Base-by-base conservation (phyloP, 768 basidiomycete genomes). In the Roridomyces roridus region DNA sequence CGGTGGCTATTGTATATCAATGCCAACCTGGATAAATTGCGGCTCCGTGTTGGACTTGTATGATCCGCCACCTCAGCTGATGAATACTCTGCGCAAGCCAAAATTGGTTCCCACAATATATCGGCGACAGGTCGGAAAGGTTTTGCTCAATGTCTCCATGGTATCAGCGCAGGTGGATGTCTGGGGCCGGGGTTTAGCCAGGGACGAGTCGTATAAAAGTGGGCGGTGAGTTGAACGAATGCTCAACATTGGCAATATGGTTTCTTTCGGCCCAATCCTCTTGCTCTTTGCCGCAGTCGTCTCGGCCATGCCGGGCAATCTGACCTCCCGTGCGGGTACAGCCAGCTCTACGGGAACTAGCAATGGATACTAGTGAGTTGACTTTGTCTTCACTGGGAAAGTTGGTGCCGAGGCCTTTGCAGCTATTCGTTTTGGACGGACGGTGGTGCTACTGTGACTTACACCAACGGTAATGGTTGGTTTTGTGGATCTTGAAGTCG, bases 351-450 rank as follows among this genome's bases (percentile, higher is more conserved):
- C 69, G 17, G 73, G 72, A 34, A 71, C 71, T 11, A 65, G 61
- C 60, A 60, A 63, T 50, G 73, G 73, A 18, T 73, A 51, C 60
- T 72, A 66, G 31, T 34, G n/a, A n/a, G n/a, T n/a, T n/a, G n/a
- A n/a, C n/a, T n/a, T n/a, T n/a, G n/a, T n/a, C n/a, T n/a, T n/a
- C n/a, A n/a, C n/a, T n/a, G n/a, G n/a, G n/a, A n/a, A n/a, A n/a
- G n/a, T 34, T 34, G 31, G 31, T 8, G 31, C 31, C n/a, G n/a
- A n/a, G n/a, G n/a, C n/a, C n/a, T n/a, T 34, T 34, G 31, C 31
- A 34, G 31, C 59, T 73, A 72, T 58, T 67, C 65, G 1, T 69
- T 62, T 52, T 72, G 67, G 64, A 69, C 68, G 9, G 71, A 72
- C 43, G 67, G 69, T 6, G 59, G 49, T 26, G 64, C 50, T 20